phyloP scores from a whole-genome alignment of 257 asterid species.

The Rauvolfia tetraphylla region DNA sequence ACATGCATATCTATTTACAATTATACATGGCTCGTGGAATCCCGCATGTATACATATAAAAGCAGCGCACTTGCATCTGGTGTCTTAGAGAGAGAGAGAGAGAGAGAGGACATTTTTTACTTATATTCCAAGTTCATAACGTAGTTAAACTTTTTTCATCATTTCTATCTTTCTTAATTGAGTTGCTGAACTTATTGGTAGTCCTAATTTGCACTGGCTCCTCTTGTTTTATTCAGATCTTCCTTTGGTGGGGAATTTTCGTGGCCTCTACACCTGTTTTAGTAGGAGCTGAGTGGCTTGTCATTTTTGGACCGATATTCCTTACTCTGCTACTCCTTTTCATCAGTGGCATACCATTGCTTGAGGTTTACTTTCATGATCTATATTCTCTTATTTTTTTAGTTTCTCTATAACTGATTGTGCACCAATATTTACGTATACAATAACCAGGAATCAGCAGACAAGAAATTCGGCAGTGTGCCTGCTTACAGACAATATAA shows the following conservation, averaged over 20 bases:
- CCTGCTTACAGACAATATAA: slow-evolving; percentile 64
- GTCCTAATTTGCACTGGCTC: background rate
- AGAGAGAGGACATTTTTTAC: too few relatives aligned
- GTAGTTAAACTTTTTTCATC: too few relatives aligned
- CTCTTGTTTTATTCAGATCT: slow-evolving; percentile 45
- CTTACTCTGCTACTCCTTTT: slow-evolving; percentile 75
- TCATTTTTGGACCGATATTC: slow-evolving; percentile 76
- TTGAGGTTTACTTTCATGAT: slow-evolving; percentile 51
- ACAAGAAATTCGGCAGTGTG: slow-evolving; percentile 64
- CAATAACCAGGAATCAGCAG: slow-evolving; percentile 65
- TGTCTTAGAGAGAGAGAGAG: too few relatives aligned
- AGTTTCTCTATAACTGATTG: background rate
- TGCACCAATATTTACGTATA: slow-evolving; percentile 11
- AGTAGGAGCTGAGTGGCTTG: slow-evolving; percentile 79
- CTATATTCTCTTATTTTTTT: background rate
- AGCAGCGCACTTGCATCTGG: too few relatives aligned
- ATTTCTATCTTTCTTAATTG: background rate
- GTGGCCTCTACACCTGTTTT: slow-evolving; percentile 87
- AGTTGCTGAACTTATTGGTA: slow-evolving; percentile 4
- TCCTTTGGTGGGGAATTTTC: slow-evolving; percentile 97
- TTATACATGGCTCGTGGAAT: too few relatives aligned
- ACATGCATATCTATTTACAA: too few relatives aligned
- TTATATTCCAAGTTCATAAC: too few relatives aligned
- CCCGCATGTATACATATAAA: too few relatives aligned
- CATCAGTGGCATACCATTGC: slow-evolving; percentile 85